Percentiles rank a stretch among this genome's conserved stretches.
Conservation (phyloP, 2,329 filamentous ascomycete genomes). For the Rhynchosporium secalis region DNA sequence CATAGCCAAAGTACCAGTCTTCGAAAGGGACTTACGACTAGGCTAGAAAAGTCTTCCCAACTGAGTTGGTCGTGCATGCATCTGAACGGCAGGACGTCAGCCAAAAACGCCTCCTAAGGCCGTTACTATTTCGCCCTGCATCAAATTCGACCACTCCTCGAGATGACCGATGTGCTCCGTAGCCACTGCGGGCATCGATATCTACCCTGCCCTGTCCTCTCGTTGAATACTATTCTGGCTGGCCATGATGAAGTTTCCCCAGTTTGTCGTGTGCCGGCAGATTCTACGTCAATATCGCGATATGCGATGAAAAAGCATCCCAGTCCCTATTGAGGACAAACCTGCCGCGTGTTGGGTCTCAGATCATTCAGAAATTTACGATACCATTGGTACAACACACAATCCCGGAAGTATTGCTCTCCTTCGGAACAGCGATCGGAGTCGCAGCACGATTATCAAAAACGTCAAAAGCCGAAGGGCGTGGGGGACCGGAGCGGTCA, state of each 20-base stretch:
- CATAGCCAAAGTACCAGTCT: conserved; percentile 7
- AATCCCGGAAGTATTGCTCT: conserved; percentile 6
- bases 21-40: conserved; percentile 1
- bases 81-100: conserved; percentile 6
- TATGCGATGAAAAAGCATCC: conserved; percentile 20
- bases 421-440: neutral
- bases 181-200: neutral
- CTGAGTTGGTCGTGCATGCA: neutral
- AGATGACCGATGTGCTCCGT: neutral
- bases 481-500: conserved; percentile 4
- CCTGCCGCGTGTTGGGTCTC: neutral
- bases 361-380: conserved; percentile 19
- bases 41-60: conserved; percentile 4
- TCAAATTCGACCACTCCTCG: neutral
- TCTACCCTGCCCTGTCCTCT: neutral
- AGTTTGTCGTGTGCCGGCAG: conserved; percentile 10
- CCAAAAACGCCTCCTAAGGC: neutral
- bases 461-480: conserved; percentile 2
- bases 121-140: neutral
- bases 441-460: conserved; percentile 3
- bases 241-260: conserved; percentile 3
- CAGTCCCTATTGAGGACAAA: neutral
- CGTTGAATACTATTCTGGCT: neutral
- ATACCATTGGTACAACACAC: conserved; percentile 17
- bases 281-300: conserved; percentile 23